phyloP scores from a whole-genome alignment of 2,329 filamentous ascomycete genomes.

The Teratosphaeria pseudoeucalypti region DNA sequence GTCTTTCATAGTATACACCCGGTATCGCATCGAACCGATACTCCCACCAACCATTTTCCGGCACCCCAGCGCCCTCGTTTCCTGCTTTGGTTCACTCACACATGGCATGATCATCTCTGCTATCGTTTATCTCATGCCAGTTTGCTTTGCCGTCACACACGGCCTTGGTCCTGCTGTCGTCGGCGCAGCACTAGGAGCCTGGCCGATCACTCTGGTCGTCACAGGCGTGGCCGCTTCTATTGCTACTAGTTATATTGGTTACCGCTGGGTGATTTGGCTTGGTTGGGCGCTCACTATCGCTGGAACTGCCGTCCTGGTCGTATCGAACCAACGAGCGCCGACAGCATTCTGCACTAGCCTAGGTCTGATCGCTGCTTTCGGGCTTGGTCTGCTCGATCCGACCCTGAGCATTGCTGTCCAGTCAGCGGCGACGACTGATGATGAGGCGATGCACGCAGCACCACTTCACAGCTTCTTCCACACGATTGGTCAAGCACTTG shows the following conservation, averaged over 20 bases:
- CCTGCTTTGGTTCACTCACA: conserved; percentile 5
- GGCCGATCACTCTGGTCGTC: not conserved
- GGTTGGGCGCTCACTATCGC: conserved; percentile 53
- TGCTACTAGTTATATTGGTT: not conserved
- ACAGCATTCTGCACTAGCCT: conserved; percentile 32
- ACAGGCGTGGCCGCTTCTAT: not conserved
- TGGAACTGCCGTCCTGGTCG: conserved; percentile 39
- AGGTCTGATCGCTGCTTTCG: conserved; percentile 19
- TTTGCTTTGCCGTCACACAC: conserved; percentile 29
- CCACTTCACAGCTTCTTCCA: conserved; percentile 60
- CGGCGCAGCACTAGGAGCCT: conserved; percentile 18
- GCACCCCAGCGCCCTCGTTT: conserved; percentile 31
- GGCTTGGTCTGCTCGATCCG: conserved; percentile 51
- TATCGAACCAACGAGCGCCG: conserved; percentile 48
- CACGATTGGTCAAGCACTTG: conserved; percentile 53
- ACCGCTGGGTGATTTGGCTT: conserved; percentile 33
- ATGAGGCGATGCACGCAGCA: conserved; percentile 33
- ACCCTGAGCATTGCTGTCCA: conserved; percentile 55
- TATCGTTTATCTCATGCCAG: conserved; percentile 23
- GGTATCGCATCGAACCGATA: conserved; percentile 35
- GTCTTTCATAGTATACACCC: conserved; percentile 29
- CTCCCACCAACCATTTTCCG: conserved; percentile 38
- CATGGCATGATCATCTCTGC: conserved; percentile 2
- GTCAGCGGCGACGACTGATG: conserved; percentile 42
- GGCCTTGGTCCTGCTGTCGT: not conserved